Percentiles rank a stretch among this genome's conserved stretches.
These are phyloP conservation scores for Helenozyma baotianmanensis DNA, from an alignment of 805 yeast genomes.

Conservation along the genomic window DNA sequence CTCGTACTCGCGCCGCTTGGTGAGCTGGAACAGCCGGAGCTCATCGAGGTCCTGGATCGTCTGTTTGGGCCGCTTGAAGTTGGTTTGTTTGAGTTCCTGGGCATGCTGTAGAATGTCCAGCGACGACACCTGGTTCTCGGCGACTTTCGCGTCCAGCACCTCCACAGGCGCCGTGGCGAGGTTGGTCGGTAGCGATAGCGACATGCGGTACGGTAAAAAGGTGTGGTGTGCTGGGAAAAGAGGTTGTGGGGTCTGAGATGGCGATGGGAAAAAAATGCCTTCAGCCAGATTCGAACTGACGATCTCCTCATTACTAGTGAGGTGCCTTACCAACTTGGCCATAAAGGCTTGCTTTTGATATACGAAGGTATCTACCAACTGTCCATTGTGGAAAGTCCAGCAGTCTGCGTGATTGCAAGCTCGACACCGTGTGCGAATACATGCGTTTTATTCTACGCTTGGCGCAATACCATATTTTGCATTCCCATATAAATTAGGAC, in stretches of 20 bases:
- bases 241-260: neutral
- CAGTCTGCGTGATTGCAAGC: no score
- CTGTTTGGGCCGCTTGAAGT: constrained; percentile 37
- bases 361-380: neutral
- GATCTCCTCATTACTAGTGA: constrained; percentile 19
- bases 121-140: constrained; percentile 57
- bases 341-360: constrained; percentile 10
- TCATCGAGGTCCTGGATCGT: constrained; percentile 75
- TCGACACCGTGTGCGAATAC: no score
- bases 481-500: no score
- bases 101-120: constrained; percentile 63
- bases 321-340: constrained; percentile 20
- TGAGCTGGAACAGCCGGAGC: constrained; percentile 64
- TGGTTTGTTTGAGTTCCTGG: constrained; percentile 42
- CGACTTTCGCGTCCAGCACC: constrained; percentile 14
- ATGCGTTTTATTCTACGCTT: no score
- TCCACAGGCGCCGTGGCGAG: constrained; percentile 4
- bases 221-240: neutral
- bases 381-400: no score
- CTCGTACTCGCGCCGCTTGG: constrained; percentile 80
- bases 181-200: constrained; percentile 11
- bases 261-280: constrained; percentile 9
- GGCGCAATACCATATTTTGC: no score
- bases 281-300: constrained; percentile 19
- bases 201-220: constrained; percentile 3